Evolutionary conservation across 164 flowering plant species (phyloP).

Genomic region (Tetracentron sinense): DNA sequence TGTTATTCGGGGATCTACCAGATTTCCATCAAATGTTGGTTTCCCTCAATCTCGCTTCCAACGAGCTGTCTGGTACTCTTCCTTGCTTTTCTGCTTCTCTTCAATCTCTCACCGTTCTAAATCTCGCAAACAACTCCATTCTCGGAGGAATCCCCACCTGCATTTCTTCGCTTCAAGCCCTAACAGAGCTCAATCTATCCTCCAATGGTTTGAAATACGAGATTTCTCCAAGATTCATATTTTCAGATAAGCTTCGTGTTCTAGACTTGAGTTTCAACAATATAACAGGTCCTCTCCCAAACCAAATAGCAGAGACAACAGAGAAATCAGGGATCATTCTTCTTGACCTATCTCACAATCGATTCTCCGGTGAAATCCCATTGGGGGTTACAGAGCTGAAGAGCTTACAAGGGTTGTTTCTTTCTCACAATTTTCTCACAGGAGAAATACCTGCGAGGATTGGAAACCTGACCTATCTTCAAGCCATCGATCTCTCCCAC

Average conservation of each 20-base stretch:
- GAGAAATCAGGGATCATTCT: conserved; percentile 74
- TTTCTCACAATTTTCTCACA: conserved; percentile 65
- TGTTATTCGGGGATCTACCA: conserved; percentile 41
- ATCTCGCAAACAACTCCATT: conserved; percentile 60
- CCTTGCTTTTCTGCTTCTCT: conserved; percentile 61
- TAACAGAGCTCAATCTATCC: conserved; percentile 67
- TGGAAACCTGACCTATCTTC: conserved; percentile 86
- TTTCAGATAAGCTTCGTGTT: conserved; percentile 58
- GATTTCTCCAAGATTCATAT: conserved; percentile 67
- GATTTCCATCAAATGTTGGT: conserved; percentile 56
- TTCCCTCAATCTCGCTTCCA: conserved; percentile 52
- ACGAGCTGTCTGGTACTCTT: conserved; percentile 65
- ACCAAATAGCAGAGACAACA: conserved; percentile 44
- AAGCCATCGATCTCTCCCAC: conserved; percentile 81
- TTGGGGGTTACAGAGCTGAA: conserved; percentile 63
- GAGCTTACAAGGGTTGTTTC: conserved; percentile 78
- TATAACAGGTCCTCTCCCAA: conserved; percentile 70
- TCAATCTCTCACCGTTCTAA: conserved; percentile 49
- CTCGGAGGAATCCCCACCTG: conserved; percentile 84
- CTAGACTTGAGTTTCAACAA: conserved; percentile 79
- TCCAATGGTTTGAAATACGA: conserved; percentile 46
- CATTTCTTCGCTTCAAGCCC: conserved; percentile 43
- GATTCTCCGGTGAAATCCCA: conserved; percentile 71
- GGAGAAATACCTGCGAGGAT: conserved; percentile 82
- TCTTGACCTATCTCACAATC: conserved; percentile 78